Conservation (phyloP, 805 yeast species). For the Sugiyamaella valdiviana region DNA sequence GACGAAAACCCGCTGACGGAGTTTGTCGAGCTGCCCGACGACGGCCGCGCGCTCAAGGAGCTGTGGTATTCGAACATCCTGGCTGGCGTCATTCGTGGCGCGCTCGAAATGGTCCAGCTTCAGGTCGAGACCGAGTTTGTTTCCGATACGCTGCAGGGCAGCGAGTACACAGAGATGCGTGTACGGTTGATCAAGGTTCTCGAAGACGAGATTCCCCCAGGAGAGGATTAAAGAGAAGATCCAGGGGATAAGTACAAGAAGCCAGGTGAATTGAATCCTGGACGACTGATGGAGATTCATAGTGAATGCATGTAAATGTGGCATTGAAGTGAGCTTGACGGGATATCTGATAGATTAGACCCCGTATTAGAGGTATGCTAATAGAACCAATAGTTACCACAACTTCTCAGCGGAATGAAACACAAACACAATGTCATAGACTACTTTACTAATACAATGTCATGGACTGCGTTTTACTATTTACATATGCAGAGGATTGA, state of each 20-base stretch:
- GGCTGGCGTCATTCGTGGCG: conserved; percentile 86
- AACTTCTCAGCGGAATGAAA: no score
- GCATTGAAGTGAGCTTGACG: no score
- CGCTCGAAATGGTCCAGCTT: conserved; percentile 86
- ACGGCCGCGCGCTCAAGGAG: conserved; percentile 58
- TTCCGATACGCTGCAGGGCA: conserved; percentile 77
- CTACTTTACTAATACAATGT: no score
- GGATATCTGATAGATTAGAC: no score
- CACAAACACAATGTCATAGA: no score
- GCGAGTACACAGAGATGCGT: conserved; percentile 70
- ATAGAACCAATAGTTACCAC: no score
- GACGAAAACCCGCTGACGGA: conserved; percentile 89
- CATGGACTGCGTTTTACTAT: no score
- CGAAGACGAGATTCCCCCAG: conserved; percentile 95
- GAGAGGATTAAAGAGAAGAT: conserved; percentile 55
- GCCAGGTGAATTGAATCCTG: no score
- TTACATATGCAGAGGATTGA: no score
- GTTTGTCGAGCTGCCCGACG: conserved; percentile 89
- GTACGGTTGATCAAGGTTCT: conserved; percentile 64
- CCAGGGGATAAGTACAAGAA: no score
- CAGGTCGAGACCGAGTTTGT: conserved; percentile 80
- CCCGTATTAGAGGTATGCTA: no score
- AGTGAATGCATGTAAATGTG: background rate
- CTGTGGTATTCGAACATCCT: conserved; percentile 90
- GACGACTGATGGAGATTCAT: background rate